phyloP scores from a whole-genome alignment of 495 filamentous ascomycete genomes.

The Polyplosphaeria fusca region DNA sequence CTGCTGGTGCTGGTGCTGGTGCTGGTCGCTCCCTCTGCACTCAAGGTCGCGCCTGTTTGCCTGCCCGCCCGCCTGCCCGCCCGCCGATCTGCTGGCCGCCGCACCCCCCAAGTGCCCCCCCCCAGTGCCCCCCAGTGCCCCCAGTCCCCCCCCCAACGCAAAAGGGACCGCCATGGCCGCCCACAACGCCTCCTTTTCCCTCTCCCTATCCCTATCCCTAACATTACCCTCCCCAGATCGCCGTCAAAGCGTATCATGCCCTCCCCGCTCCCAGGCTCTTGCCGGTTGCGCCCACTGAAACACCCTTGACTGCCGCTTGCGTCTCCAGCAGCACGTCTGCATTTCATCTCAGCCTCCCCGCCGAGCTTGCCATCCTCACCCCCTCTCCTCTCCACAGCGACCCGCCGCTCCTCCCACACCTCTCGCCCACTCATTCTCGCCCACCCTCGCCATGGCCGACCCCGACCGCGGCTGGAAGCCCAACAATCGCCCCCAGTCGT shows the following conservation, averaged over 20 bases:
- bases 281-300: constrained; percentile 21
- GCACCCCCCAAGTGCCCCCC: no score
- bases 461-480: constrained; percentile 71
- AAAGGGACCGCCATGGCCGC: neutral
- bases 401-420: neutral
- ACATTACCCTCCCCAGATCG: no score
- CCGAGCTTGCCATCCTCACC: neutral
- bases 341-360: constrained; percentile 1
- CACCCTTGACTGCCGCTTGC: constrained; percentile 18
- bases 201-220: no score
- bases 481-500: constrained; percentile 77
- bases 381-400: neutral
- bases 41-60: no score
- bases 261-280: neutral
- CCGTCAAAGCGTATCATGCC: constrained; percentile 8
- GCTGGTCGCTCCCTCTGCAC: no score
- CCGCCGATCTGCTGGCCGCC: no score
- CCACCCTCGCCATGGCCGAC: constrained; percentile 21
- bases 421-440: neutral
- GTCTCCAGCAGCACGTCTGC: neutral
- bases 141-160: neutral
- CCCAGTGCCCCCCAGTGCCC: no score
- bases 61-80: no score
- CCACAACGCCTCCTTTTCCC: constrained; percentile 10
- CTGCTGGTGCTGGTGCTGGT: neutral